These are phyloP conservation scores for Sporisorium graminicola DNA, from an alignment of 1,284 basidiomycete genomes.

Conservation along the genomic window DNA sequence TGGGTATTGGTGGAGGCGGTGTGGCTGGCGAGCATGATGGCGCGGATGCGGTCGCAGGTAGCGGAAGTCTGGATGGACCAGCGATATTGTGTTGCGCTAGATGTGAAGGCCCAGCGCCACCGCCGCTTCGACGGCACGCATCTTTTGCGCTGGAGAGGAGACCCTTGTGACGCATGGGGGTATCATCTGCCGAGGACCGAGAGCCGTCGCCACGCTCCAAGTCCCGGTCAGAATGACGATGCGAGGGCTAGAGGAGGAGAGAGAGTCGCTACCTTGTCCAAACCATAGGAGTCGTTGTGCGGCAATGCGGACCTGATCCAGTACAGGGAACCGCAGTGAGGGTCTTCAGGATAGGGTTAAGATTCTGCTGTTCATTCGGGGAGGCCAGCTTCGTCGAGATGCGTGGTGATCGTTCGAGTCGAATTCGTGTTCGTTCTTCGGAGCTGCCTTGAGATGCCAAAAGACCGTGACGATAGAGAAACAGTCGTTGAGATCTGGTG, in stretches of 20 bases:
- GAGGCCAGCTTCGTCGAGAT: neutral
- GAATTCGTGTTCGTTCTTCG: neutral
- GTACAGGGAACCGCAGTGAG: slow-evolving; percentile 3
- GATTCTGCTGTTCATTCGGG: neutral
- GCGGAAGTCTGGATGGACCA: slow-evolving; percentile 31
- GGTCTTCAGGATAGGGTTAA: neutral
- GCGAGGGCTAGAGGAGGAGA: slow-evolving; percentile 1
- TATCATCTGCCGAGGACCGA: slow-evolving; percentile 45
- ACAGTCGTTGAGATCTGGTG: neutral
- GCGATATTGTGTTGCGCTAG: slow-evolving; percentile 16
- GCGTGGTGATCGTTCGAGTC: neutral
- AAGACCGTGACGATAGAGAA: too few species aligned
- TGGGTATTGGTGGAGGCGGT: slow-evolving; percentile 35
- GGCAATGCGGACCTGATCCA: slow-evolving; percentile 14
- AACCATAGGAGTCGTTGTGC: slow-evolving; percentile 17
- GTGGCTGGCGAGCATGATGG: slow-evolving; percentile 15
- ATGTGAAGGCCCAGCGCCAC: slow-evolving; percentile 13
- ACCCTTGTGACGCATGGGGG: slow-evolving; percentile 47
- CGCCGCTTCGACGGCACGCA: slow-evolving; percentile 15
- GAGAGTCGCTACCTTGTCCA: slow-evolving; percentile 17
- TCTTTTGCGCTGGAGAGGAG: slow-evolving; percentile 33
- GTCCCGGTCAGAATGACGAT: slow-evolving; percentile 24
- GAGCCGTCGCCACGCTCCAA: slow-evolving; percentile 30
- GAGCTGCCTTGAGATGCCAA: neutral
- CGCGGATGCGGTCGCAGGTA: slow-evolving; percentile 1